Evolutionary conservation across 805 yeast species (phyloP).

Genomic region (Monosporozyma aerobia): DNA sequence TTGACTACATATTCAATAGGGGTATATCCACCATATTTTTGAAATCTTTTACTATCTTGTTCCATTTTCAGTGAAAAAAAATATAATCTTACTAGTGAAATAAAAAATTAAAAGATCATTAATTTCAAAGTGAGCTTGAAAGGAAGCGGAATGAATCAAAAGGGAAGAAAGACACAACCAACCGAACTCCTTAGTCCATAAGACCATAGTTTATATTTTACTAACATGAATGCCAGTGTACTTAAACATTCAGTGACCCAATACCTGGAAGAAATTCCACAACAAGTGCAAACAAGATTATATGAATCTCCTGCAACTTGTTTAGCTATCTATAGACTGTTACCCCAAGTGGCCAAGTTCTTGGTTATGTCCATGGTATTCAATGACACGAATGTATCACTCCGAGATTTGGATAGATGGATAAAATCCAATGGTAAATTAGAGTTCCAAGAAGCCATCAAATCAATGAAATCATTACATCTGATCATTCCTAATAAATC

Average conservation of each 20-base stretch:
- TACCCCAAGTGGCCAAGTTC: slow-evolving; percentile 85
- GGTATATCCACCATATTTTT: background rate
- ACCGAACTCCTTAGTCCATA: background rate
- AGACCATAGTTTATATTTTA: background rate
- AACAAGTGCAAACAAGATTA: slow-evolving; percentile 69
- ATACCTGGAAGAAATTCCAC: slow-evolving; percentile 84
- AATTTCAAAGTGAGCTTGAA: background rate
- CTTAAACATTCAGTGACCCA: slow-evolving; percentile 74
- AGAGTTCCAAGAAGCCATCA: slow-evolving; percentile 63
- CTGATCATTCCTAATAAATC: slow-evolving; percentile 39
- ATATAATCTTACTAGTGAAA: background rate
- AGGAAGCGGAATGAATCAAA: background rate
- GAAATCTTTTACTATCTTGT: background rate
- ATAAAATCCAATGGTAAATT: slow-evolving; percentile 49
- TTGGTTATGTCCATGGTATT: slow-evolving; percentile 81
- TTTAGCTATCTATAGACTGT: slow-evolving; percentile 78
- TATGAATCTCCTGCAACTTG: slow-evolving; percentile 91
- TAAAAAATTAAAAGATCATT: background rate
- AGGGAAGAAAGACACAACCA: background rate
- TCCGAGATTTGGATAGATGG: slow-evolving; percentile 66
- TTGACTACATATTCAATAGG: too few relatives aligned
- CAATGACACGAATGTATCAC: slow-evolving; percentile 61
- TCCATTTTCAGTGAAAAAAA: background rate
- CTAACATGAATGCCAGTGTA: slow-evolving; percentile 24
- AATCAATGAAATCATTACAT: slow-evolving; percentile 67